A percentile compares a stretch with the other conserved stretches of the same genome.
These are phyloP conservation scores for Crithidia thermophila DNA, from an alignment of 208 protist species.

Conservation along the genomic window DNA sequence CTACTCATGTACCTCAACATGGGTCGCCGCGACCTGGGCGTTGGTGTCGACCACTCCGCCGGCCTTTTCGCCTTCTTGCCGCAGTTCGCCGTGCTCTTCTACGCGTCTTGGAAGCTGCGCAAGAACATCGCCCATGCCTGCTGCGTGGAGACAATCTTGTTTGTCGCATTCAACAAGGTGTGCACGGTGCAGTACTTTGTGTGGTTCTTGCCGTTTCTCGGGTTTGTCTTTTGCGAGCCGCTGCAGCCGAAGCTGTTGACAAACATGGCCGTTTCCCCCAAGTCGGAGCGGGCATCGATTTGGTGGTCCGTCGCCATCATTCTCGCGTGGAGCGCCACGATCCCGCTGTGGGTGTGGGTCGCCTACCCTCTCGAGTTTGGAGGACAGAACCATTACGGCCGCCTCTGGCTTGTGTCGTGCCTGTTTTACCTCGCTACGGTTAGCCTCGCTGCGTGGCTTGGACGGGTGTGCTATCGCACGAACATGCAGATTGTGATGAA, in stretches of 20 bases:
- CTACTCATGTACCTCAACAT: conserved; percentile 91
- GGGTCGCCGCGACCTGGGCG: conserved; percentile 45
- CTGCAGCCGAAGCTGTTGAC: conserved; percentile 10
- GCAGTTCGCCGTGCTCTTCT: conserved; percentile 73
- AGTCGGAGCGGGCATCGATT: conserved; percentile 18
- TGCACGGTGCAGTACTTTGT: conserved; percentile 96
- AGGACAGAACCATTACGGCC: conserved; percentile 77
- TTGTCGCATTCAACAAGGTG: conserved; percentile 96
- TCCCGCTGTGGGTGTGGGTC: conserved; percentile 79
- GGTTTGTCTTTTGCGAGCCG: conserved; percentile 75
- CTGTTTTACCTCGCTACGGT: conserved; percentile 89
- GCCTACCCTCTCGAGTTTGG: conserved; percentile 88
- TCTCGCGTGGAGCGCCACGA: conserved; percentile 60
- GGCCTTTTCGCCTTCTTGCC: conserved; percentile 88
- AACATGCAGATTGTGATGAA: conserved; percentile 13
- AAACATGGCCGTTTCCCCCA: neutral
- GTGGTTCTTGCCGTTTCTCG: conserved; percentile 91
- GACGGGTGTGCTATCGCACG: conserved; percentile 46
- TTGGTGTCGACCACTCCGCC: conserved; percentile 51
- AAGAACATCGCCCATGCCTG: conserved; percentile 77
- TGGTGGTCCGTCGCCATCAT: conserved; percentile 33
- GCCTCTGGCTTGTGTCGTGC: conserved; percentile 79
- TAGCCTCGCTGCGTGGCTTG: conserved; percentile 61
- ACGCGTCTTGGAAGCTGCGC: conserved; percentile 73
- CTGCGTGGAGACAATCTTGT: conserved; percentile 86